Percentiles rank a stretch among this genome's conserved stretches.
Conservation (phyloP, 345 rosid species). For the Brassica rapa region DNA sequence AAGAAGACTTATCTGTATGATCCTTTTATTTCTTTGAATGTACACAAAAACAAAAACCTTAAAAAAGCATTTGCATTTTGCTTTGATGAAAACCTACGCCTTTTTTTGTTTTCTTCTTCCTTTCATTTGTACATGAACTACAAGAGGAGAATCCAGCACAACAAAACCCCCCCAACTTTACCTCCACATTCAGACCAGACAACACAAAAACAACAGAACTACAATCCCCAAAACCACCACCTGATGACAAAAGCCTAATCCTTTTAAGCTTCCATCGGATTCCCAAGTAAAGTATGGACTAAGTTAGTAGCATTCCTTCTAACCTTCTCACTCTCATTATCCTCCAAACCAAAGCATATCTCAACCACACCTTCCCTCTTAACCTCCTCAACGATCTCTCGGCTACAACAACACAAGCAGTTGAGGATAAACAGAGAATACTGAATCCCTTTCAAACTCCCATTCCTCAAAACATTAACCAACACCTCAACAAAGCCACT, state of each 20-base stretch:
- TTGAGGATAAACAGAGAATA: conserved; percentile 71
- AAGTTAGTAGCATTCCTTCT: conserved; percentile 68
- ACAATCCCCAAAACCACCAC: conserved; percentile 10
- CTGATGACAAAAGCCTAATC: not conserved
- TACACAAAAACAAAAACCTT: conserved; percentile 44
- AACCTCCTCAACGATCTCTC: conserved; percentile 50
- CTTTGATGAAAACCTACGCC: conserved; percentile 44
- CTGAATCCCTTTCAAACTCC: conserved; percentile 69
- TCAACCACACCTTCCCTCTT: conserved; percentile 61
- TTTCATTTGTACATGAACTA: conserved; percentile 60
- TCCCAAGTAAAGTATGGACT: conserved; percentile 60
- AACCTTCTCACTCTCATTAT: conserved; percentile 81
- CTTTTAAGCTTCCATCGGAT: conserved; percentile 25
- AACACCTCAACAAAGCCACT: conserved; percentile 61
- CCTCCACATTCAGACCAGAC: conserved; percentile 38
- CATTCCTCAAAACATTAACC: conserved; percentile 57
- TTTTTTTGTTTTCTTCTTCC: conserved; percentile 36
- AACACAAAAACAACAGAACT: conserved; percentile 15
- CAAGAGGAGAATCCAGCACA: conserved; percentile 41
- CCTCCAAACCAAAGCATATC: conserved; percentile 63
- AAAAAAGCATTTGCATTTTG: conserved; percentile 23
- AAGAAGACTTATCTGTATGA: conserved; percentile 25
- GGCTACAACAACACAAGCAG: conserved; percentile 58
- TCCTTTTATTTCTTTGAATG: conserved; percentile 47
- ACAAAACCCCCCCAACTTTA: conserved; percentile 23